These are phyloP conservation scores for Yamagishiella unicocca DNA, from an alignment of 139 green algal species.

Conservation along the genomic window DNA sequence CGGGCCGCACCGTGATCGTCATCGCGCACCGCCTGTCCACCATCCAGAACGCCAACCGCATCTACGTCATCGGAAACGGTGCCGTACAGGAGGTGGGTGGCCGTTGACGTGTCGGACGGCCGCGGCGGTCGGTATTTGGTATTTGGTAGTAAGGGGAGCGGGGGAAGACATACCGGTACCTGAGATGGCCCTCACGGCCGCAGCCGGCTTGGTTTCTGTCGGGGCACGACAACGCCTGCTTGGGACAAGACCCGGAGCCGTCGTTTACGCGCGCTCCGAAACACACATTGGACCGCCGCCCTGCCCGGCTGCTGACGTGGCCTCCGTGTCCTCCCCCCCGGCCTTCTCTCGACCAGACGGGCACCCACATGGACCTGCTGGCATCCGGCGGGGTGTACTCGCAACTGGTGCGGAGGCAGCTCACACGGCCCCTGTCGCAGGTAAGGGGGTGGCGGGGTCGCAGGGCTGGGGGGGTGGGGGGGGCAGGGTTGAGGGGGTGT, in stretches of 20 bases:
- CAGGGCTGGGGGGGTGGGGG: background rate
- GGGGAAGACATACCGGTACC: too few species aligned
- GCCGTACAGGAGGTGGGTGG: conserved; percentile 68
- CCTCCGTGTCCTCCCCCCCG: background rate
- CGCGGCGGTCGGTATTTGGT: too few species aligned
- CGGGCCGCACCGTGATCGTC: conserved; percentile 87
- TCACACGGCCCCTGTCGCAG: conserved; percentile 37
- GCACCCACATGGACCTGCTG: conserved; percentile 76
- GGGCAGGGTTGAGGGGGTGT: background rate
- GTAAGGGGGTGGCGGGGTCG: background rate
- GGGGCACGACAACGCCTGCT: too few species aligned
- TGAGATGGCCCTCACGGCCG: too few species aligned
- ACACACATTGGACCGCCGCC: too few species aligned
- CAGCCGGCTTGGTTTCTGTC: too few species aligned
- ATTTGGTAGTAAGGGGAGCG: too few species aligned
- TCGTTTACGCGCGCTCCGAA: too few species aligned
- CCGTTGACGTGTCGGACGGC: too few species aligned
- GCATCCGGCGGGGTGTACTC: conserved; percentile 68
- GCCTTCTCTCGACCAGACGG: conserved; percentile 50
- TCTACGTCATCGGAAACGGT: conserved; percentile 80
- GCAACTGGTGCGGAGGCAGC: conserved; percentile 69
- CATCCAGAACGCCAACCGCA: conserved; percentile 85
- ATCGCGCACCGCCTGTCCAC: conserved; percentile 95
- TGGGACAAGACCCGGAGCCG: too few species aligned
- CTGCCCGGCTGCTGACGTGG: too few species aligned